These are phyloP conservation scores for Suillus weaverae DNA, from an alignment of 768 basidiomycete species.

Conservation along the genomic window DNA sequence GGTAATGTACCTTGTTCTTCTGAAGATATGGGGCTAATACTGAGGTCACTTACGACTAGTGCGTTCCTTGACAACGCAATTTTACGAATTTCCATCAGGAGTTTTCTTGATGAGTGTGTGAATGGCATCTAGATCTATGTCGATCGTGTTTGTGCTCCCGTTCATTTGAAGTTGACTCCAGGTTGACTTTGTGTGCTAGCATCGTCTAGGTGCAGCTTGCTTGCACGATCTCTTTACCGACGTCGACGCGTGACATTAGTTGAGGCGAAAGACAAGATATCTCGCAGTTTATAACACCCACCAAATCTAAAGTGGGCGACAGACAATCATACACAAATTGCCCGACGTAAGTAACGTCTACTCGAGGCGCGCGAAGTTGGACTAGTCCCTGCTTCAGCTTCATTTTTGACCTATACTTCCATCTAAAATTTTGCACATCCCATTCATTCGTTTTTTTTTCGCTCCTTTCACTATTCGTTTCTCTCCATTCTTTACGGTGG, in stretches of 20 bases:
- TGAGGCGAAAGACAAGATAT: background rate
- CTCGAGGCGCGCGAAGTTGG: background rate
- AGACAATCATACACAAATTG: background rate
- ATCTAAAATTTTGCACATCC: slow-evolving; percentile 1
- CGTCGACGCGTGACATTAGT: background rate
- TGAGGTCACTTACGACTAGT: background rate
- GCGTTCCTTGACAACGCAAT: slow-evolving; percentile 1
- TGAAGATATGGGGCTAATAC: background rate
- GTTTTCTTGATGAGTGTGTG: slow-evolving; percentile 5
- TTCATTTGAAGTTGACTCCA: background rate
- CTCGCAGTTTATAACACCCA: background rate
- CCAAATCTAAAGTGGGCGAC: background rate
- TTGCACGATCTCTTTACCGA: background rate
- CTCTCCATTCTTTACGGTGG: slow-evolving; percentile 1
- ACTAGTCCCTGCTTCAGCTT: background rate
- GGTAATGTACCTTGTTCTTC: slow-evolving; percentile 4
- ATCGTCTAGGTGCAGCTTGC: background rate
- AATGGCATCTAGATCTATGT: slow-evolving; percentile 11
- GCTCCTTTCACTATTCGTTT: background rate
- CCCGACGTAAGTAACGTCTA: slow-evolving; percentile 2
- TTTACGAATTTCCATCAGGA: slow-evolving; percentile 3
- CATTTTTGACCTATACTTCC: slow-evolving; percentile 1
- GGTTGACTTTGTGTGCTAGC: background rate
- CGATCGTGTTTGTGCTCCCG: background rate
- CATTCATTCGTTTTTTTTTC: slow-evolving; percentile 6